phyloP scores from a whole-genome alignment of 176 grass and related monocot genomes.

The Pontederia paniculata region DNA sequence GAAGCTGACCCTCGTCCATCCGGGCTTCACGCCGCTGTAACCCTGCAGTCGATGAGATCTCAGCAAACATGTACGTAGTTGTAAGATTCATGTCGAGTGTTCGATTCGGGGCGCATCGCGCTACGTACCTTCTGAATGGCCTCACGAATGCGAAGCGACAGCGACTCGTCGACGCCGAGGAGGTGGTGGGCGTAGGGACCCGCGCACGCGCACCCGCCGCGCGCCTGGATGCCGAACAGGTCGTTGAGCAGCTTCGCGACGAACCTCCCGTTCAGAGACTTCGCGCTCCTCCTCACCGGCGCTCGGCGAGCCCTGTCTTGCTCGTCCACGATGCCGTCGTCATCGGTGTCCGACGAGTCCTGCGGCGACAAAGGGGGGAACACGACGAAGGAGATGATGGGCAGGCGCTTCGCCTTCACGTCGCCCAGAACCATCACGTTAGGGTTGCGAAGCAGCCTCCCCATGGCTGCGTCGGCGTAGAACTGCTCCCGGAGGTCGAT shows the following conservation, averaged over 20 bases:
- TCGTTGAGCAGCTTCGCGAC: conserved; percentile 55
- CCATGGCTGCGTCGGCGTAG: conserved; percentile 30
- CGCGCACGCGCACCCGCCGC: too few relatives aligned
- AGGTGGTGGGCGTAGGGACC: conserved; percentile 57
- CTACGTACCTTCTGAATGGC: conserved; percentile 36
- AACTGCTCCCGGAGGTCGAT: conserved; percentile 30
- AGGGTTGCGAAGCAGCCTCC: conserved; percentile 20
- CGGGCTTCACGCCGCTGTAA: conserved; percentile 60
- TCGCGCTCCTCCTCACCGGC: neutral
- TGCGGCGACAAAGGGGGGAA: too few relatives aligned
- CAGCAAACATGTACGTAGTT: too few relatives aligned
- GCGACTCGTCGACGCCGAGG: conserved; percentile 29
- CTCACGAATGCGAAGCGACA: conserved; percentile 46
- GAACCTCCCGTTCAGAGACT: conserved; percentile 57
- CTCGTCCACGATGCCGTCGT: neutral
- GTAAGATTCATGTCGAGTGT: too few relatives aligned
- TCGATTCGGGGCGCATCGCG: too few relatives aligned
- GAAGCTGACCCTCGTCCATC: conserved; percentile 77
- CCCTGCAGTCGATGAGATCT: conserved; percentile 19
- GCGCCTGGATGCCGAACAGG: conserved; percentile 86
- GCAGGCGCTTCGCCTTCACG: too few relatives aligned
- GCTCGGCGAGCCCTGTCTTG: too few relatives aligned
- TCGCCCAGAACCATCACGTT: conserved; percentile 52
- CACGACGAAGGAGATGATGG: too few relatives aligned
- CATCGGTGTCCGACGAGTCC: neutral